Conservation (phyloP, 768 basidiomycete genomes). For the Sutorius australiensis region DNA sequence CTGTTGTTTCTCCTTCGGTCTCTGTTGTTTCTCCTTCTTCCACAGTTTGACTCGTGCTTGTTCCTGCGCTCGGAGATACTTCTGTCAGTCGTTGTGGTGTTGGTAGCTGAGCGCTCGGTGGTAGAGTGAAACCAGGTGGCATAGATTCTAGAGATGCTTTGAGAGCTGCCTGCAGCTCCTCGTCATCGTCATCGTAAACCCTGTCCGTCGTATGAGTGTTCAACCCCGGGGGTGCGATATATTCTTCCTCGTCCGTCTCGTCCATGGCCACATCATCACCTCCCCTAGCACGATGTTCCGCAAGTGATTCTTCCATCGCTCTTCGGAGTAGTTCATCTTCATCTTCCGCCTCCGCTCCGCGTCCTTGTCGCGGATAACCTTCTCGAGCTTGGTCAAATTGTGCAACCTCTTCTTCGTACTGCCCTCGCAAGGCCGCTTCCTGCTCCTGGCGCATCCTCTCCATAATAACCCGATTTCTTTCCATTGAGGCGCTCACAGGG, state of each 20-base stretch:
- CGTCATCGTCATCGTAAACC: constrained; percentile 84
- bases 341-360: constrained; percentile 32
- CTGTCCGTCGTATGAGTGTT: constrained; percentile 27
- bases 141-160: constrained; percentile 72
- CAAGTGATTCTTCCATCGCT: constrained; percentile 31
- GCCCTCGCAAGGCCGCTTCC: constrained; percentile 60
- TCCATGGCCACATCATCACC: constrained; percentile 19
- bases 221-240: constrained; percentile 2
- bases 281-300: constrained; percentile 14
- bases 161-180: constrained; percentile 82
- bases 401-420: constrained; percentile 43
- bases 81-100: constrained; percentile 18
- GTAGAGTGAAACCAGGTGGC: constrained; percentile 48
- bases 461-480: constrained; percentile 55
- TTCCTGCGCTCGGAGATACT: not conserved
- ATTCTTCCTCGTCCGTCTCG: constrained; percentile 24
- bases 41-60: constrained; percentile 6
- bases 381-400: constrained; percentile 18
- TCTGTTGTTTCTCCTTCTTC: constrained; percentile 34
- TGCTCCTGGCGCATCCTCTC: constrained; percentile 65
- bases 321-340: constrained; percentile 57
- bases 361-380: constrained; percentile 3
- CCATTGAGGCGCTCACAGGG: constrained; percentile 65
- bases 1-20: constrained; percentile 33
- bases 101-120: constrained; percentile 14